A percentile compares a stretch with the other conserved stretches of the same genome.
Conservation (phyloP, 768 basidiomycete genomes). For the Dentipellis fragilis region DNA sequence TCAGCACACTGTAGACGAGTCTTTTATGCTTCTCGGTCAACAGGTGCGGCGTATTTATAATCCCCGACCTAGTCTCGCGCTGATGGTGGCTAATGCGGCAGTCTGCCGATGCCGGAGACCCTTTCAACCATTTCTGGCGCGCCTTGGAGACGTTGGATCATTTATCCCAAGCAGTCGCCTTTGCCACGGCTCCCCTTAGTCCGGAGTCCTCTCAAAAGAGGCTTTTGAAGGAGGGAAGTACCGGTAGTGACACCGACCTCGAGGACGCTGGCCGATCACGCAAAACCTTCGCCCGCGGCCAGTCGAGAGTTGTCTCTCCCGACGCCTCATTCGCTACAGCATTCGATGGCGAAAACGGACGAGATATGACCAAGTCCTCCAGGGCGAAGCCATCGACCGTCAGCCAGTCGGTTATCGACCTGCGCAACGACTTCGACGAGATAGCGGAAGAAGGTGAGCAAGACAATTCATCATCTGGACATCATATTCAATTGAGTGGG, state of each 20-base stretch:
- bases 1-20: slow-evolving; percentile 54
- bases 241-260: slow-evolving; percentile 57
- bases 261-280: slow-evolving; percentile 47
- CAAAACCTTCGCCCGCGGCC: slow-evolving; percentile 31
- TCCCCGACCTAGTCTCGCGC: neutral
- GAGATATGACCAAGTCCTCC: slow-evolving; percentile 6
- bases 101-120: slow-evolving; percentile 59
- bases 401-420: slow-evolving; percentile 11
- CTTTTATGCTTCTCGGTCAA: slow-evolving; percentile 82
- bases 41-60: slow-evolving; percentile 30
- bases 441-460: slow-evolving; percentile 54
- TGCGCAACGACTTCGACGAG: slow-evolving; percentile 47
- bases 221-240: slow-evolving; percentile 37
- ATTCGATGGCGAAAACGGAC: slow-evolving; percentile 12
- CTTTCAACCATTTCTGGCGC: slow-evolving; percentile 85
- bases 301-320: slow-evolving; percentile 19
- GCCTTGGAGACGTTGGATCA: slow-evolving; percentile 83
- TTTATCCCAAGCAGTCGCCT: slow-evolving; percentile 74
- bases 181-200: slow-evolving; percentile 69
- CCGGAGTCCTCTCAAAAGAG: slow-evolving; percentile 23
- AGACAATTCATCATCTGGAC: neutral
- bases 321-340: slow-evolving; percentile 16
- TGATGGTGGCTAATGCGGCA: neutral
- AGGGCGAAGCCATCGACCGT: slow-evolving; percentile 9
- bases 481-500: neutral